Percentiles rank a stretch among this genome's conserved stretches.
Evolutionary conservation across 2,329 filamentous ascomycete species (phyloP).

Genomic region (Blastomyces gilchristii): DNA sequence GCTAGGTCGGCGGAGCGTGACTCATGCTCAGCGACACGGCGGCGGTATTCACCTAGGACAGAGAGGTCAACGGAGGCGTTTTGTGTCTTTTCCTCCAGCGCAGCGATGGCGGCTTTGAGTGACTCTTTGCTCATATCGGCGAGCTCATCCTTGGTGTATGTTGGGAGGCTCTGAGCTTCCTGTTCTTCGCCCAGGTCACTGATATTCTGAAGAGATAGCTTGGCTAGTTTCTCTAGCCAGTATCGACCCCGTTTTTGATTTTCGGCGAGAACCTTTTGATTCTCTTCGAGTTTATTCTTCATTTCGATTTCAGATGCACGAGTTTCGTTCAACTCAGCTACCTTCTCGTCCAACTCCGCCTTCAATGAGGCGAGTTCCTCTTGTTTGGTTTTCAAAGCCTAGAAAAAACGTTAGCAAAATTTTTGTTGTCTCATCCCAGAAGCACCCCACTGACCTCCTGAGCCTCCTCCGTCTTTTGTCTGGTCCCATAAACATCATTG

Average conservation of each 20-base stretch:
- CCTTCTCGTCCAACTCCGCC: slow-evolving; percentile 75
- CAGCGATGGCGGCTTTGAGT: slow-evolving; percentile 55
- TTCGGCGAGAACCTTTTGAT: slow-evolving; percentile 76
- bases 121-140: slow-evolving; percentile 52
- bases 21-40: slow-evolving; percentile 72
- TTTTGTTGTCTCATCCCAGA: background rate
- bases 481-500: slow-evolving; percentile 62
- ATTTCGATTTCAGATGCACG: slow-evolving; percentile 91
- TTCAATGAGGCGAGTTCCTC: slow-evolving; percentile 71
- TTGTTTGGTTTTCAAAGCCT: slow-evolving; percentile 66
- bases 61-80: slow-evolving; percentile 79
- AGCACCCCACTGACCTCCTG: slow-evolving; percentile 45
- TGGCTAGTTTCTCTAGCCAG: slow-evolving; percentile 83
- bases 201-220: slow-evolving; percentile 73
- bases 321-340: slow-evolving; percentile 74
- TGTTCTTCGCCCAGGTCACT: slow-evolving; percentile 55
- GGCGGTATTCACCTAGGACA: slow-evolving; percentile 80
- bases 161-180: slow-evolving; percentile 48
- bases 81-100: slow-evolving; percentile 64
- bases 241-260: slow-evolving; percentile 75
- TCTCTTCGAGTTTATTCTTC: slow-evolving; percentile 95
- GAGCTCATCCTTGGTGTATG: slow-evolving; percentile 64
- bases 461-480: slow-evolving; percentile 66
- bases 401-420: slow-evolving; percentile 3
- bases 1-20: slow-evolving; percentile 75